Conservation (phyloP, 2,329 filamentous ascomycete species). For the Chrysoporthe austroafricana region DNA sequence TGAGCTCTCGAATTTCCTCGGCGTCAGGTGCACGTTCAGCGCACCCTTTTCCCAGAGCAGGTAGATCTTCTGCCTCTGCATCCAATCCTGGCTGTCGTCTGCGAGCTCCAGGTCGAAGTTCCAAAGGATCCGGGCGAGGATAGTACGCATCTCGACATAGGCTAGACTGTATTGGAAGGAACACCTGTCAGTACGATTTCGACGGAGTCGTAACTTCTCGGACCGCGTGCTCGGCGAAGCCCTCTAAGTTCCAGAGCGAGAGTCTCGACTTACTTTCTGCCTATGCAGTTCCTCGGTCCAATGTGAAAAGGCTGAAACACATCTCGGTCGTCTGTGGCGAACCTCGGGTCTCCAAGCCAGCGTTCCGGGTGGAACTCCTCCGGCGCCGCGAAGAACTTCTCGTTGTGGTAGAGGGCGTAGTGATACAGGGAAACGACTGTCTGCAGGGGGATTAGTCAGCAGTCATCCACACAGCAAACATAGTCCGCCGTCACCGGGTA, state of each 20-base stretch:
- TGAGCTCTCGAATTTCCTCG: conserved; percentile 12
- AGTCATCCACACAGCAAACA: neutral
- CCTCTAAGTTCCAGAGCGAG: neutral
- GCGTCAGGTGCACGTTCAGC: conserved; percentile 35
- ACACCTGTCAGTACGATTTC: conserved; percentile 12
- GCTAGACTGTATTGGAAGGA: conserved; percentile 35
- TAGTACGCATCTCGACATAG: conserved; percentile 42
- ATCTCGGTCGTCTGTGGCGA: conserved; percentile 24
- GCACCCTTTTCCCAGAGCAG: conserved; percentile 37
- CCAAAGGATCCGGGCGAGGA: conserved; percentile 39
- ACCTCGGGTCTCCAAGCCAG: conserved; percentile 33
- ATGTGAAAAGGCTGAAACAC: conserved; percentile 37
- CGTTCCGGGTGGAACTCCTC: conserved; percentile 41
- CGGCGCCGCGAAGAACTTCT: conserved; percentile 39
- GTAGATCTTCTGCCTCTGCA: conserved; percentile 35
- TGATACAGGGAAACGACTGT: conserved; percentile 39
- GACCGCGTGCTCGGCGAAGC: neutral
- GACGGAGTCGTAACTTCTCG: neutral
- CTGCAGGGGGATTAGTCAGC: conserved; percentile 26
- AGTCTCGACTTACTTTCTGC: conserved; percentile 35
- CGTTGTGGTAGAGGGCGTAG: conserved; percentile 36
- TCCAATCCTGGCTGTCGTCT: conserved; percentile 35
- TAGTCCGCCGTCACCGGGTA: neutral
- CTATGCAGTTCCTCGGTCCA: conserved; percentile 40
- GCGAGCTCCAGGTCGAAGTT: conserved; percentile 39